Base-by-base conservation (phyloP, 345 rosid genomes). In the Aquilaria malaccensis region DNA sequence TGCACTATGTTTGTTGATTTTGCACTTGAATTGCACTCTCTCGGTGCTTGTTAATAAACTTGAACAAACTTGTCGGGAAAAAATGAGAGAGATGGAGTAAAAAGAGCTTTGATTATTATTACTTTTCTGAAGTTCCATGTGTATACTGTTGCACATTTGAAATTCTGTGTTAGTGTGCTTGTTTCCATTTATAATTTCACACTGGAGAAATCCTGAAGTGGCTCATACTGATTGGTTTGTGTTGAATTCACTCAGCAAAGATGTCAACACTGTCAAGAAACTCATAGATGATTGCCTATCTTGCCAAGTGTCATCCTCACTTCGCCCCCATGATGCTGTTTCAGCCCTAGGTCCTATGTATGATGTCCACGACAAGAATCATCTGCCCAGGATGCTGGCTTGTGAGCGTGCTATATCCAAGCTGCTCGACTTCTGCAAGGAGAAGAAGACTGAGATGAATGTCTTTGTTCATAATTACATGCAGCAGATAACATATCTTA, bases 281-380 rank as follows among this genome's bases (percentile, higher is more conserved):
- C 96, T 91, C 52, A 95, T 95, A 60, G 93, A 95, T 75, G 97
- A 91, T 62, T 88, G 97, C 70, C 76, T 91, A 66, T 85, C 95
- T 64, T 59, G 80, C 70, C 96, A 86, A 59, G 50, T 86, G 49
- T 85, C 99, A 49, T 85, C 97, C 59, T 88, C 99, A 32, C 84
- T 86, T 30, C 96, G 99, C 30, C 99, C 97, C 61, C 97, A 95
- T 59, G 97, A 91, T 80, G 97, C 95, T 47, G 99, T 95, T 75
- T 88, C 97, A 48, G 99, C 97, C n/a, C 80, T 95, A 67, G 97
- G 99, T 73, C 97, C 89, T 60, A 88, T 95, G 97, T 91, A 91
- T 71, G 97, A 95, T 67, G 94, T 85, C 71, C 99, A 95, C 67
- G 96, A 88, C 68, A 88, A 91, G 82, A 83, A 68, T 74, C 96